Evolutionary conservation across 1,284 basidiomycete genomes (phyloP).

Genomic region (Xerocomus amazonicus): DNA sequence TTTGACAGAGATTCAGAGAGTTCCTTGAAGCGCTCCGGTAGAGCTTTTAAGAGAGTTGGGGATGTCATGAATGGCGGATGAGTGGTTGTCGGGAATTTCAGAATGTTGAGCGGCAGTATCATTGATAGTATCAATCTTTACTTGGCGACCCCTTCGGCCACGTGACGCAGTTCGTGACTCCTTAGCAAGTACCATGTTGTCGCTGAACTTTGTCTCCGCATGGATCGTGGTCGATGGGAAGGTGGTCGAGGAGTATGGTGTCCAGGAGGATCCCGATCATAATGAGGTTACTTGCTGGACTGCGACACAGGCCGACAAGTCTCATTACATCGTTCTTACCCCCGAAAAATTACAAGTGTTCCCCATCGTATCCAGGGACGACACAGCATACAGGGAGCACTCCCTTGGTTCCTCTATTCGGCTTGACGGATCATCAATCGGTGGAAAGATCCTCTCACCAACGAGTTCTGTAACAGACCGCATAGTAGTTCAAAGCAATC

Average conservation of each 20-base stretch:
- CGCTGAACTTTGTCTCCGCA: slow-evolving; percentile 26
- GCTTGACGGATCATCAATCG: slow-evolving; percentile 17
- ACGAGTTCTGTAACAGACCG: neutral
- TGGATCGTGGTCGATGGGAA: slow-evolving; percentile 34
- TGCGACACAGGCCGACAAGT: slow-evolving; percentile 34
- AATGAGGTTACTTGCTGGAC: slow-evolving; percentile 38
- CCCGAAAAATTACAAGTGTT: slow-evolving; percentile 5
- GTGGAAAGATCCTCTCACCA: slow-evolving; percentile 5
- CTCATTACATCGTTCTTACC: slow-evolving; percentile 7
- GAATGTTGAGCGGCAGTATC: no score
- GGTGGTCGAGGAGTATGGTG: slow-evolving; percentile 27
- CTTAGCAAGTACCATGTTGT: slow-evolving; percentile 20
- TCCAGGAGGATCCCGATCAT: slow-evolving; percentile 25
- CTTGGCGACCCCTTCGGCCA: neutral
- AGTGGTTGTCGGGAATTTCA: slow-evolving; percentile 3
- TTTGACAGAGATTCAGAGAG: slow-evolving; percentile 49
- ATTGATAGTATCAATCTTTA: neutral
- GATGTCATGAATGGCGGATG: slow-evolving; percentile 17
- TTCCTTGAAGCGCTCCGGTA: slow-evolving; percentile 42
- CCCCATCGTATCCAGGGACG: slow-evolving; percentile 21
- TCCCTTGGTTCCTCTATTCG: slow-evolving; percentile 11
- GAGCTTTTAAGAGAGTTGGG: slow-evolving; percentile 7
- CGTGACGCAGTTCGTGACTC: neutral
- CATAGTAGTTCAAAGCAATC: slow-evolving; percentile 5
- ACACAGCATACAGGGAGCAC: slow-evolving; percentile 6